Evolutionary conservation across 306 rosid genomes (phyloP).

Genomic region (Sphenostylis stenocarpa): DNA sequence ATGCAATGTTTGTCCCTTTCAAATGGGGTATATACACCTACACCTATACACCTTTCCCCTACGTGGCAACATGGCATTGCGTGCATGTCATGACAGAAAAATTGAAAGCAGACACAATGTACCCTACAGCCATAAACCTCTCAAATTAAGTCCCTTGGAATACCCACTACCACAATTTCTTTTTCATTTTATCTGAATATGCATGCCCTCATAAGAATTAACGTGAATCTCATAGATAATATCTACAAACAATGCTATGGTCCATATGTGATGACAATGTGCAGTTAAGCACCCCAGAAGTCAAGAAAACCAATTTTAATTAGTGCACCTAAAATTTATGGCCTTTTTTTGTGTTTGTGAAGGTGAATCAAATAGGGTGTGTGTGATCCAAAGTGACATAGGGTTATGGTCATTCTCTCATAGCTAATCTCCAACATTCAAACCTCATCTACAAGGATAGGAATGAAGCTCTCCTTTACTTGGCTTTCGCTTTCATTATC

Average conservation of each 20-base stretch:
- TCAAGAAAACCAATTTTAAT: background rate
- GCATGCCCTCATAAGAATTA: slow-evolving; percentile 23
- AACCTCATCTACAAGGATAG: slow-evolving; percentile 73
- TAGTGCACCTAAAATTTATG: background rate
- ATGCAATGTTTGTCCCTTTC: slow-evolving; percentile 30
- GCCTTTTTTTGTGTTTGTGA: background rate
- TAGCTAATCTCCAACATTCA: slow-evolving; percentile 59
- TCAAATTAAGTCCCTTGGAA: slow-evolving; percentile 20
- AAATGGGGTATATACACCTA: background rate
- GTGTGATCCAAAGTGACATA: slow-evolving; percentile 35
- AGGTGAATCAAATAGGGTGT: slow-evolving; percentile 9
- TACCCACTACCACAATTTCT: slow-evolving; percentile 38
- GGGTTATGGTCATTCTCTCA: slow-evolving; percentile 42
- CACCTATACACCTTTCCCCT: background rate
- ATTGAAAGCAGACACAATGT: slow-evolving; percentile 4
- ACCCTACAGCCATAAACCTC: slow-evolving; percentile 36
- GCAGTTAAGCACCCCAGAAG: background rate
- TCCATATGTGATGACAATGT: slow-evolving; percentile 3
- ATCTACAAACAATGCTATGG: slow-evolving; percentile 30
- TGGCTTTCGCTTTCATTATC: slow-evolving; percentile 78
- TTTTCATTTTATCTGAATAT: background rate
- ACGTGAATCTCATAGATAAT: slow-evolving; percentile 42
- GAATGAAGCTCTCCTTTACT: slow-evolving; percentile 70
- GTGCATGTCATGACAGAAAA: slow-evolving; percentile 26
- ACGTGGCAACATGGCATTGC: slow-evolving; percentile 41